A percentile compares a stretch with the other conserved stretches of the same genome.
Conservation (phyloP, 352 stramenopile genomes). For the Phytophthora cajani region DNA sequence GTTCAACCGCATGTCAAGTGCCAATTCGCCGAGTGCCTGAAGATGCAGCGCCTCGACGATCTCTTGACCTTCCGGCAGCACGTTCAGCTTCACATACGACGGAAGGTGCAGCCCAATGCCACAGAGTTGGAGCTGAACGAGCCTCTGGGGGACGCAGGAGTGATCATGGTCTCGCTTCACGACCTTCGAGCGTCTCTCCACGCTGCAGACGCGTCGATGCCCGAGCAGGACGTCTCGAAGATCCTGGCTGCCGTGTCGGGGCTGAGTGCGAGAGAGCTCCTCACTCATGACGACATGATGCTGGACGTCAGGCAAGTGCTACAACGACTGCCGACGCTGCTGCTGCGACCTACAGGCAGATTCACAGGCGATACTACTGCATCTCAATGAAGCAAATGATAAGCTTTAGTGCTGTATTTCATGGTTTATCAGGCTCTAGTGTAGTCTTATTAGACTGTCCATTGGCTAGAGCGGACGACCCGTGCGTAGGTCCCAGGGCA, state of each 20-base stretch:
- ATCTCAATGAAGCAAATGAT: slow-evolving; percentile 4
- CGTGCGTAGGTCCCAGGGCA: slow-evolving; percentile 54
- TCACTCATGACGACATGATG: slow-evolving; percentile 69
- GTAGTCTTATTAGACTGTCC: neutral
- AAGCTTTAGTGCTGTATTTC: slow-evolving; percentile 7
- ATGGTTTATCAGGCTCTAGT: neutral
- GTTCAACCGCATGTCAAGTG: slow-evolving; percentile 2
- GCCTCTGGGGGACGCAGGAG: slow-evolving; percentile 2
- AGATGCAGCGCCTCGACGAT: slow-evolving; percentile 69
- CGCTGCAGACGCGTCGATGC: slow-evolving; percentile 54
- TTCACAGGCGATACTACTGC: slow-evolving; percentile 11
- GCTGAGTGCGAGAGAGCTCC: slow-evolving; percentile 54
- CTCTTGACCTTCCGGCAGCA: slow-evolving; percentile 55
- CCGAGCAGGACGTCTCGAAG: slow-evolving; percentile 57
- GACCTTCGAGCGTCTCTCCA: slow-evolving; percentile 53
- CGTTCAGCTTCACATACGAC: slow-evolving; percentile 45
- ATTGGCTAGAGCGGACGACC: slow-evolving; percentile 41
- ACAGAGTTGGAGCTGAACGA: neutral
- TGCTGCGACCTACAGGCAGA: slow-evolving; percentile 56
- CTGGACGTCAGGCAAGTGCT: slow-evolving; percentile 53
- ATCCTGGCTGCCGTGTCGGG: slow-evolving; percentile 43
- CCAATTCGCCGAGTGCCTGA: slow-evolving; percentile 53
- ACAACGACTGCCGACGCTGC: slow-evolving; percentile 45
- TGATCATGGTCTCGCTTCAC: slow-evolving; percentile 57
- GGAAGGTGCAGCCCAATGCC: slow-evolving; percentile 14